These are phyloP conservation scores for Pythium coloratum DNA, from an alignment of 352 stramenopile species.

Conservation along the genomic window DNA sequence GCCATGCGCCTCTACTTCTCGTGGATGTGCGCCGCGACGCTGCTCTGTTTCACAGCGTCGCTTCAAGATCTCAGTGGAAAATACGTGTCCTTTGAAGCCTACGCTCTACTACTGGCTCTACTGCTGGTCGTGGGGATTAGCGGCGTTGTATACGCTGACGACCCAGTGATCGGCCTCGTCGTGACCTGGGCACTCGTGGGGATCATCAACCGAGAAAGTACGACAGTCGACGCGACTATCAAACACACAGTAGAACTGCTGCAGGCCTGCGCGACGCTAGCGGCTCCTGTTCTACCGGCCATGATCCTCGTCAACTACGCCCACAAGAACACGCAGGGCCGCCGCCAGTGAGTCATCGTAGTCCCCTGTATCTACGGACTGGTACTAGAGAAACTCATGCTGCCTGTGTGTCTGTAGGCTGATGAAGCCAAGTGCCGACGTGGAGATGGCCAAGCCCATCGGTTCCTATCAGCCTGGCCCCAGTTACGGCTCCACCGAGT, in stretches of 20 bases:
- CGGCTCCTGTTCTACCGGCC: slow-evolving; percentile 10
- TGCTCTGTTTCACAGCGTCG: slow-evolving; percentile 53
- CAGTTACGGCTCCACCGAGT: slow-evolving; percentile 13
- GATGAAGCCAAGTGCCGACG: background rate
- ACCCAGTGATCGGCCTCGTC: slow-evolving; percentile 56
- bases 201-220: slow-evolving; percentile 40
- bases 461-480: slow-evolving; percentile 10
- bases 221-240: slow-evolving; percentile 16
- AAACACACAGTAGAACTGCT: slow-evolving; percentile 40
- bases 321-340: background rate
- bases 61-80: slow-evolving; percentile 39
- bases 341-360: background rate
- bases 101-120: slow-evolving; percentile 40
- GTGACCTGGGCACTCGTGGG: slow-evolving; percentile 50
- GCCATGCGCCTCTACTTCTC: slow-evolving; percentile 61
- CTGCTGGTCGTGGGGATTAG: slow-evolving; percentile 45
- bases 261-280: slow-evolving; percentile 40
- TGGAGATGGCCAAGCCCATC: slow-evolving; percentile 17
- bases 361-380: background rate
- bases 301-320: slow-evolving; percentile 7
- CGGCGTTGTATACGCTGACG: slow-evolving; percentile 46
- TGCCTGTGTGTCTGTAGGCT: background rate
- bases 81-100: slow-evolving; percentile 42
- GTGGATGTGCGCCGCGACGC: slow-evolving; percentile 47
- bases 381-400: background rate